phyloP scores from a whole-genome alignment of 805 yeast genomes.

The Candida boleticola region DNA sequence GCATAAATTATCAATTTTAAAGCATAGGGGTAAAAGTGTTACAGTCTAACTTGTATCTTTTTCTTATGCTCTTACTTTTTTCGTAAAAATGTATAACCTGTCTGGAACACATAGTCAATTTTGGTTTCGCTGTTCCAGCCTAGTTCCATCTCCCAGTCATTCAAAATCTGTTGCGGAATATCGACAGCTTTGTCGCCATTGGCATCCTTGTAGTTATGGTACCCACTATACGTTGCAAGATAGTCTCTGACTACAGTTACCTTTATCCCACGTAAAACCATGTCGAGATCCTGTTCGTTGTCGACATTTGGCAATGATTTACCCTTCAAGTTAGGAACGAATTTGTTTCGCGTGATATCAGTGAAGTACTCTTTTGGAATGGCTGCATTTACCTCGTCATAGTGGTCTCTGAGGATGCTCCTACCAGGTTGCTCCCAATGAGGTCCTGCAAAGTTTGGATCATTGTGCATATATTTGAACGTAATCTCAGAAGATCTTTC shows the following conservation, averaged over 20 bases:
- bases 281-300: slow-evolving; percentile 19
- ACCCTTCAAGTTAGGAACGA: slow-evolving; percentile 15
- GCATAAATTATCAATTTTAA: too few relatives aligned
- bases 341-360: slow-evolving; percentile 32
- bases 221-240: slow-evolving; percentile 69
- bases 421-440: slow-evolving; percentile 91
- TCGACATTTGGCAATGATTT: slow-evolving; percentile 15
- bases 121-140: slow-evolving; percentile 46
- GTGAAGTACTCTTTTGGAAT: slow-evolving; percentile 42
- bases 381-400: slow-evolving; percentile 38
- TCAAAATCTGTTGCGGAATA: slow-evolving; percentile 31
- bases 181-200: slow-evolving; percentile 33
- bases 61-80: slow-evolving; percentile 21
- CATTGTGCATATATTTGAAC: slow-evolving; percentile 40
- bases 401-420: slow-evolving; percentile 43
- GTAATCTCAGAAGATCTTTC: slow-evolving; percentile 25
- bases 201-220: slow-evolving; percentile 51
- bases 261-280: slow-evolving; percentile 38
- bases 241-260: slow-evolving; percentile 51
- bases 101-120: slow-evolving; percentile 46
- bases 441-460: slow-evolving; percentile 51
- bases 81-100: slow-evolving; percentile 50
- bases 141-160: slow-evolving; percentile 34
- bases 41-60: too few relatives aligned
- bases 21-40: too few relatives aligned